Conservation (phyloP, 176 grass and related monocot species). For the Hordeum marinum region DNA sequence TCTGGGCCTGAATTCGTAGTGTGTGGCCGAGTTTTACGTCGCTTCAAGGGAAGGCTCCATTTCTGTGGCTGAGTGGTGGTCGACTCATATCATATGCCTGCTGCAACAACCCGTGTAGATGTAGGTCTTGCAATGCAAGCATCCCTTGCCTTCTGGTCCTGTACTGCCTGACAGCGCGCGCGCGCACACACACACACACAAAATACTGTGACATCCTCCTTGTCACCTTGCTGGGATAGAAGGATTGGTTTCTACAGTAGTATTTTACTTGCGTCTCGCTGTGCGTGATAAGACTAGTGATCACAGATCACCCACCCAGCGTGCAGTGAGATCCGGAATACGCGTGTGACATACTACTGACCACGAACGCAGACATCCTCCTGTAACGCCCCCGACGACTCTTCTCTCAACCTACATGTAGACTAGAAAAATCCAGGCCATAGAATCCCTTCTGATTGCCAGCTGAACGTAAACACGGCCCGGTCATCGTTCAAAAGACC, state of each 20-base stretch:
- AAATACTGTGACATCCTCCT: background rate
- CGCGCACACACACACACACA: background rate
- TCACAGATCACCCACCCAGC: background rate
- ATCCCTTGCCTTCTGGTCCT: background rate
- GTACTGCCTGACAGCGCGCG: background rate
- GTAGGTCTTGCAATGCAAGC: background rate
- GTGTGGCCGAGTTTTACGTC: background rate
- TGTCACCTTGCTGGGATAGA: background rate
- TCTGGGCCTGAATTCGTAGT: background rate
- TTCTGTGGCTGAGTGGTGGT: background rate
- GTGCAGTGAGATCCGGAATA: background rate
- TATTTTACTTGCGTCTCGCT: background rate
- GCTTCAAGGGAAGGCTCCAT: constrained; percentile 20
- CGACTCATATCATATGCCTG: background rate
- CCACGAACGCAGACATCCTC: constrained; percentile 9
- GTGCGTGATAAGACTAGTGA: background rate
- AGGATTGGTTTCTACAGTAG: background rate
- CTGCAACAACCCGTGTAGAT: background rate
- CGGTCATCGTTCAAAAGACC: background rate
- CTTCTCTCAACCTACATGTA: background rate
- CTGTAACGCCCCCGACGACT: background rate
- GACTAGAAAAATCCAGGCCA: background rate
- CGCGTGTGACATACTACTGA: background rate
- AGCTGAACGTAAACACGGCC: background rate
- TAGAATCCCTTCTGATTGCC: background rate